Base-by-base conservation (phyloP, 768 basidiomycete genomes). In the Tylopilus felleus region DNA sequence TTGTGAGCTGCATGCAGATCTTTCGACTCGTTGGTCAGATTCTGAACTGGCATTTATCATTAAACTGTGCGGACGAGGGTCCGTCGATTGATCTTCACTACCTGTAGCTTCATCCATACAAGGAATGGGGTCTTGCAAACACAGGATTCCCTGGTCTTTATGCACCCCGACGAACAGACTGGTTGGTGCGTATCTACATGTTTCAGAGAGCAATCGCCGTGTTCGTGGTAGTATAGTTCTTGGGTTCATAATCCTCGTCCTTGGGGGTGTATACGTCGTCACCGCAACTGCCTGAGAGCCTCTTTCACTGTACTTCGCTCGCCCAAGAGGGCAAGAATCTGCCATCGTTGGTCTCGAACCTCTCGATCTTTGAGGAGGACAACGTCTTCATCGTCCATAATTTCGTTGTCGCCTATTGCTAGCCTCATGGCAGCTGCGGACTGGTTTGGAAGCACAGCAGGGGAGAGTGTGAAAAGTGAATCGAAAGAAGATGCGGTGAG, bases 381-480 rank as follows among this genome's bases (percentile, higher is more conserved):
- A 22, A 79, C 64, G 51, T 83, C 77, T 56, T 79, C 77, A 45
- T 79, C 76, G 22, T 80, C 65, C 29, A 70, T 60, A 17, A 64
- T 57, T 27, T 81, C 79, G 28, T 78, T 78, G 25, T 80, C 81
- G 14, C 82, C 80, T 42, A 80, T 64, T 9, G 84, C 79, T 19
- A 91, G 75, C 16, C 82, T 82, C 80, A 84, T 82, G 14, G 88
- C 90, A 19, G 87, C 82, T 12, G 90, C 90, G 29, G 86, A 88
- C 52, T 80, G 81, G 63, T 89, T 87, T 12, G 90, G 90, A n/a
- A 92, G 74, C 35, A 86, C 82, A 17, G 88, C 79, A 19, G 90
- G 90, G 8, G 86, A 81, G 19, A 92, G 65, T 1, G 87, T 88
- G 71, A 92, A 87, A 17, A 92, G 75, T 0, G 86, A 83, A 68